Percentiles rank a stretch among this genome's conserved stretches.
Conservation (phyloP, 371 early-diverging fungal genomes). For the Haplosporangium sp. region DNA sequence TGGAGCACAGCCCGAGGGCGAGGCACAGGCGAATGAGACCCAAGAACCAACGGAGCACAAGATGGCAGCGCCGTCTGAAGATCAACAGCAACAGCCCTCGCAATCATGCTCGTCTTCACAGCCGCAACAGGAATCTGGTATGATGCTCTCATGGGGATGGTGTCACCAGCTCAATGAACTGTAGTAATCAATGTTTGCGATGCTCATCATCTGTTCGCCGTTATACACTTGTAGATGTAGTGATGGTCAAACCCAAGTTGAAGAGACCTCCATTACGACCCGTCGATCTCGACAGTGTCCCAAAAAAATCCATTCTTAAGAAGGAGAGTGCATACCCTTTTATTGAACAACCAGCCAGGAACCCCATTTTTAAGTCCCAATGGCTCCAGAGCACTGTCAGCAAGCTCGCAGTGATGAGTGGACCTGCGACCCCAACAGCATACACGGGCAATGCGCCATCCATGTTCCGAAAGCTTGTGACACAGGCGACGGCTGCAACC, state of each 20-base stretch:
- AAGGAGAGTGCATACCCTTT: slow-evolving; percentile 51
- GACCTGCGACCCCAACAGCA: slow-evolving; percentile 42
- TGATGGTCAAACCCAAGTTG: slow-evolving; percentile 22
- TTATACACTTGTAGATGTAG: slow-evolving; percentile 5
- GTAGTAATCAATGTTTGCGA: not conserved
- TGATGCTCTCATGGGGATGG: not conserved
- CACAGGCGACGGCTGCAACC: slow-evolving; percentile 48
- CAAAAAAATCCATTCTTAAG: slow-evolving; percentile 48
- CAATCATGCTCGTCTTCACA: not conserved
- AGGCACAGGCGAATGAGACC: not conserved
- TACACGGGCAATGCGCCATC: slow-evolving; percentile 48
- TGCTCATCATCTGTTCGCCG: slow-evolving; percentile 2
- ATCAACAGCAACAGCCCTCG: not conserved
- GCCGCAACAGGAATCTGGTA: not conserved
- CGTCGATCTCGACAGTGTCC: slow-evolving; percentile 24
- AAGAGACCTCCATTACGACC: slow-evolving; percentile 50
- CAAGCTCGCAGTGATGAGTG: slow-evolving; percentile 50
- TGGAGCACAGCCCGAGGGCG: not conserved
- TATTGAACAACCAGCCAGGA: slow-evolving; percentile 45
- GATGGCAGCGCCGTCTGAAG: not conserved
- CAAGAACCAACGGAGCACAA: not conserved
- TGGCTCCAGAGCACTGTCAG: slow-evolving; percentile 55
- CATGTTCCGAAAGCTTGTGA: slow-evolving; percentile 48
- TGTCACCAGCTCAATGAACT: not conserved
- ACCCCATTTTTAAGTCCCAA: slow-evolving; percentile 48